Evolutionary conservation across 106 monocot genomes (phyloP).

Genomic region (Apostasia ramifera): DNA sequence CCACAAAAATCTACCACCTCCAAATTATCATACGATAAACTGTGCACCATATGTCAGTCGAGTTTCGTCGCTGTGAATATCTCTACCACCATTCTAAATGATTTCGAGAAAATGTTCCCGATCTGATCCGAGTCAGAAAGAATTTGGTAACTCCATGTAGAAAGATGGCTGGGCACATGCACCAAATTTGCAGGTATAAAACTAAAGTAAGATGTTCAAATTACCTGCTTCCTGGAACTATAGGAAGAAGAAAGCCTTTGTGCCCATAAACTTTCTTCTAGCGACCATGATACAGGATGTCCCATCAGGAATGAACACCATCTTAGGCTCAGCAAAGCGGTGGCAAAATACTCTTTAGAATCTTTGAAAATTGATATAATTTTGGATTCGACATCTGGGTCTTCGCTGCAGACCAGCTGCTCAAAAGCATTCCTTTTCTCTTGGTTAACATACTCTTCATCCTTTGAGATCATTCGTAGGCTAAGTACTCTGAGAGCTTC

Average conservation of each 20-base stretch:
- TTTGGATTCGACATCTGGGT: conserved; percentile 50
- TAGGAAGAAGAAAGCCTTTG: conserved; percentile 59
- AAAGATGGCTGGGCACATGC: no score
- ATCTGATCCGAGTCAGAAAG: no score
- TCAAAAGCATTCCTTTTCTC: conserved; percentile 40
- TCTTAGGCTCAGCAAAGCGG: conserved; percentile 67
- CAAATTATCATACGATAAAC: no score
- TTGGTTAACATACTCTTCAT: conserved; percentile 22
- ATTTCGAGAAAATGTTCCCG: no score
- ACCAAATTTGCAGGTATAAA: no score
- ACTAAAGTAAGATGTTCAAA: background rate
- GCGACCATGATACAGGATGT: conserved; percentile 43
- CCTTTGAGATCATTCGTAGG: conserved; percentile 81
- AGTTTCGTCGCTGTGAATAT: no score
- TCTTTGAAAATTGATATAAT: conserved; percentile 48
- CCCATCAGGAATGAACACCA: conserved; percentile 50
- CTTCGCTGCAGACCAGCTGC: conserved; percentile 60
- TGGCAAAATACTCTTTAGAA: conserved; percentile 48
- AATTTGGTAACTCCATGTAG: no score
- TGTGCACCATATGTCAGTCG: no score
- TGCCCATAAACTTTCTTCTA: conserved; percentile 64
- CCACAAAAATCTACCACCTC: no score
- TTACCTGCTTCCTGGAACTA: conserved; percentile 1
- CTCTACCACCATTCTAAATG: no score
- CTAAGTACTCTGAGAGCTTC: conserved; percentile 86